A percentile compares a stretch with the other conserved stretches of the same genome.
Evolutionary conservation across 164 flowering plant species (phyloP).

Genomic region (Macadamia integrifolia): DNA sequence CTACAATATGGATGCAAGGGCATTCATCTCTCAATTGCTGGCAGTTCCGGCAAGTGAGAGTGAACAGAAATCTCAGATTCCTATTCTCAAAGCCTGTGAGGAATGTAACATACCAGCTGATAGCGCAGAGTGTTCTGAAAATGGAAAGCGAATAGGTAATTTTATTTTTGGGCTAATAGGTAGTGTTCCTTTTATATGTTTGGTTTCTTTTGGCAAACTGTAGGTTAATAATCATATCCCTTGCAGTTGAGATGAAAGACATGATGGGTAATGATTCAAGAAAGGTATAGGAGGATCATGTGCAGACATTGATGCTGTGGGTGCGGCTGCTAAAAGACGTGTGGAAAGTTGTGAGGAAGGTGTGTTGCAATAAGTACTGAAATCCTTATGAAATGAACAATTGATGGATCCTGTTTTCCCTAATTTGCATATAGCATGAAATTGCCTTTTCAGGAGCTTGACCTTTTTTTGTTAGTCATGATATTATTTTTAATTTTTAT

Average conservation of each 20-base stretch:
- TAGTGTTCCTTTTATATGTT: neutral
- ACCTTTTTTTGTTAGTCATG: neutral
- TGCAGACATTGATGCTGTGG: conserved; percentile 13
- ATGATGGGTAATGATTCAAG: conserved; percentile 8
- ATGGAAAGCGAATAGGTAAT: conserved; percentile 28
- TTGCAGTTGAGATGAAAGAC: conserved; percentile 28
- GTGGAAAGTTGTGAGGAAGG: conserved; percentile 41
- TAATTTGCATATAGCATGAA: neutral
- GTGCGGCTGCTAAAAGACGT: conserved; percentile 41
- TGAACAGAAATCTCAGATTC: conserved; percentile 21
- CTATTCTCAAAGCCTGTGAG: conserved; percentile 21
- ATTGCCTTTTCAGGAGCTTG: too few species aligned
- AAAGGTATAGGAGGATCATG: conserved; percentile 21
- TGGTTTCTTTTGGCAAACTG: neutral
- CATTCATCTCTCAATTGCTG: conserved; percentile 58
- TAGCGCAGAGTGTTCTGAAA: conserved; percentile 20
- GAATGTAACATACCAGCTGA: conserved; percentile 8
- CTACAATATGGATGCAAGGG: conserved; percentile 86
- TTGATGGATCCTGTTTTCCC: neutral
- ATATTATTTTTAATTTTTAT: neutral
- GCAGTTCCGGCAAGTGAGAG: conserved; percentile 33
- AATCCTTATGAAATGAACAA: neutral
- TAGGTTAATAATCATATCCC: conserved; percentile 4
- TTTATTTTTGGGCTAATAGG: neutral
- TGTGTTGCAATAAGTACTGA: conserved; percentile 10